Conservation (phyloP, 805 yeast species). For the Wickerhamiella dianesei region DNA sequence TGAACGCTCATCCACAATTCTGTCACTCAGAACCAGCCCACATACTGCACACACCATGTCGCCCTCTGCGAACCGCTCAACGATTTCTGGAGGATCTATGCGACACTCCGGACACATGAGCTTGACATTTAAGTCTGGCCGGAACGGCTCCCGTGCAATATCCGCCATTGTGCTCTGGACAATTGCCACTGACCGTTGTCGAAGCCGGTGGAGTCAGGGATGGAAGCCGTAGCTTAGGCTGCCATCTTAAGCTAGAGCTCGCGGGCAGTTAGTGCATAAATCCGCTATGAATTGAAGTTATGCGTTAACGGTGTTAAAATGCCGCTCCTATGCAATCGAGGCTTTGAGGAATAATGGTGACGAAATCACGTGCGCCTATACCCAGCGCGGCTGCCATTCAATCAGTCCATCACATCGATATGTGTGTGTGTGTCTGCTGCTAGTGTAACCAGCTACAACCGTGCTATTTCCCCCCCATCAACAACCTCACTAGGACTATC, state of each 20-base stretch:
- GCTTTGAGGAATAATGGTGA: too few relatives aligned
- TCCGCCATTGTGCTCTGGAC: neutral
- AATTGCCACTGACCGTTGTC: neutral
- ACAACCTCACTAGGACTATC: too few relatives aligned
- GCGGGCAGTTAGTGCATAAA: neutral
- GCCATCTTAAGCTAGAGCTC: neutral
- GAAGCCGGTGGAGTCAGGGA: neutral
- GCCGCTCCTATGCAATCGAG: too few relatives aligned
- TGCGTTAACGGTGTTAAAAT: neutral
- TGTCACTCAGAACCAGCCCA: constrained; percentile 83
- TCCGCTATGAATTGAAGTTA: neutral
- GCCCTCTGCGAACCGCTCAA: constrained; percentile 92
- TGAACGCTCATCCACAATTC: constrained; percentile 86
- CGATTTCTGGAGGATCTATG: constrained; percentile 86
- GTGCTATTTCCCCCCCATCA: too few relatives aligned
- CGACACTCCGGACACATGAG: constrained; percentile 93
- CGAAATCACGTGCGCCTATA: too few relatives aligned
- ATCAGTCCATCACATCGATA: too few relatives aligned
- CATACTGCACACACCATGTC: constrained; percentile 97
- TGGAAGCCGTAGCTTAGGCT: neutral
- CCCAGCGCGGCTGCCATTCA: too few relatives aligned
- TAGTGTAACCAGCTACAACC: too few relatives aligned
- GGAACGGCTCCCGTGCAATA: constrained; percentile 4
- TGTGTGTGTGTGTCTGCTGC: too few relatives aligned
- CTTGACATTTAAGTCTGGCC: constrained; percentile 59